Percentiles rank a stretch among this genome's conserved stretches.
Evolutionary conservation across 768 basidiomycete species (phyloP).

Genomic region (Neoboletus magnificus): DNA sequence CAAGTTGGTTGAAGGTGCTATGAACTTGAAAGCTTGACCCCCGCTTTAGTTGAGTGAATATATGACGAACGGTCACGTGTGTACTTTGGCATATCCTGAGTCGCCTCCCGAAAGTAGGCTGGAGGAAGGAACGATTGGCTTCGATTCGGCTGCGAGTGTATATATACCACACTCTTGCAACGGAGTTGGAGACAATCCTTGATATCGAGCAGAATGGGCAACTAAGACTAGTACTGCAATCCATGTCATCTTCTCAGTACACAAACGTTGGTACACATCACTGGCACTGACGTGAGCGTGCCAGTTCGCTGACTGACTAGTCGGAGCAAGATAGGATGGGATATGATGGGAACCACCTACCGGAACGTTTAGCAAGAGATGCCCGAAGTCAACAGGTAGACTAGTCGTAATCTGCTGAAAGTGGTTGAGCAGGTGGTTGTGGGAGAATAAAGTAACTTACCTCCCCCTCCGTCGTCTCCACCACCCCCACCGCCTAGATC

Average conservation of each 20-base stretch:
- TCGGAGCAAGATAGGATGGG: background rate
- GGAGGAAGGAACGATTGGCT: background rate
- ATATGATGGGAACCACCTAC: conserved; percentile 2
- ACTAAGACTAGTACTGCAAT: background rate
- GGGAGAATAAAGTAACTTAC: conserved; percentile 19
- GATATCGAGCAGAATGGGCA: background rate
- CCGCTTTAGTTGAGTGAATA: background rate
- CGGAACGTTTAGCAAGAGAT: background rate
- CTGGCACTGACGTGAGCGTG: background rate
- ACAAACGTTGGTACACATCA: background rate
- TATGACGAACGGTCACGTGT: conserved; percentile 19
- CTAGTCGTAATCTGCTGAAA: conserved; percentile 28
- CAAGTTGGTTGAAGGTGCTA: background rate
- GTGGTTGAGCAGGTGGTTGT: background rate
- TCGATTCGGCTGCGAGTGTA: background rate
- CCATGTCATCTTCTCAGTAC: background rate
- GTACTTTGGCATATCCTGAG: conserved; percentile 5
- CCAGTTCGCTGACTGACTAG: background rate
- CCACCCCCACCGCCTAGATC: conserved; percentile 71
- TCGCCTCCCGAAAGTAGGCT: background rate
- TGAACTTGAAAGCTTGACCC: background rate
- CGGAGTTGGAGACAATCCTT: background rate
- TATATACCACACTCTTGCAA: background rate
- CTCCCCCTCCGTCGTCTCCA: conserved; percentile 62
- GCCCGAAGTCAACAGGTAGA: background rate